Evolutionary conservation across 2,329 filamentous ascomycete genomes (phyloP), one percentile per base, ranked within the genome.

Genomic region (Monosporascus sp.): DNA sequence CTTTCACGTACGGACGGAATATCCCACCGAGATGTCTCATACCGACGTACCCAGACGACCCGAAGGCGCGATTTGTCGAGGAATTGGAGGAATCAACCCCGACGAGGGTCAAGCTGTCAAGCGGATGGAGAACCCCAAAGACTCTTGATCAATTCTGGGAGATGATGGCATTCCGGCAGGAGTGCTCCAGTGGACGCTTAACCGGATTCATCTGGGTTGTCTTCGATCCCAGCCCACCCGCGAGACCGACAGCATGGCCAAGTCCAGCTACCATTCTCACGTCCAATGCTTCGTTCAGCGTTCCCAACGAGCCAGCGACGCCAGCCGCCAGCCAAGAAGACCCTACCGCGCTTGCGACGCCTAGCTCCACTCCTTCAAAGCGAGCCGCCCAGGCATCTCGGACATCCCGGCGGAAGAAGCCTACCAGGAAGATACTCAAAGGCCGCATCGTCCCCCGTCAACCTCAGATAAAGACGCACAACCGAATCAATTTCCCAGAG

Each of bases 101-200:
- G 2, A 72, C 72, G 5, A 73, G 73, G 51, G 72, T 80, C 59
- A 80, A 82, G 59, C 78, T 75, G 26, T 73, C 75, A 3, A 88
- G 88, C 0, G 78, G 82, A 53, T 99, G 94, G 94, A 88, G 85
- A 67, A 91, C 88, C 55, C 85, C 97, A 24, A 86, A 81, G 66
- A 88, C 85, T 0, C 74, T 99, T 41, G 89, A 92, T n/a, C 86
- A 92, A 61, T 99, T 99, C 65, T 99, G 94, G 94, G 94, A 99
- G 57, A 88, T 96, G 80, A 97, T 99, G 93, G 87, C 92, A 0
- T 97, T 89, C 66, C 80, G 94, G 53, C 94, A 97, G 68, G 94
- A 99, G 67, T 99, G 94, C 66, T 96, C 92, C 1, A 90, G 91
- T 37, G 95, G 94, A 0, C 81, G 92, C 18, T 79, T 96, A 65